A percentile compares a stretch with the other conserved stretches of the same genome.
phyloP scores from a whole-genome alignment of 495 filamentous ascomycete genomes.

The Astrothelium subdiscretum region DNA sequence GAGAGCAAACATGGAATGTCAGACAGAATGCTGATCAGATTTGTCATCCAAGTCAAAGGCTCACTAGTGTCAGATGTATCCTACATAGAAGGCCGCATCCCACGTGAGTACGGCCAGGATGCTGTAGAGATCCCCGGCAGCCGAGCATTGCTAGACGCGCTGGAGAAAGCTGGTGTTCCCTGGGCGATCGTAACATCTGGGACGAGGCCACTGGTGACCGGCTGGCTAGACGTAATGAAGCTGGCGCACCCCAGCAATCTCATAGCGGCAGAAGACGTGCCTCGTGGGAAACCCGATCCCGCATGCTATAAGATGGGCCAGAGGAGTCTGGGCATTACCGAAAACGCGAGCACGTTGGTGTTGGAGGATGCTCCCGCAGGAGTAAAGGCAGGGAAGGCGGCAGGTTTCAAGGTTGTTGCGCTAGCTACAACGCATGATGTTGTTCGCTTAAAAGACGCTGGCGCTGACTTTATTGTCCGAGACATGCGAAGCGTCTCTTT shows the following conservation, averaged over 20 bases:
- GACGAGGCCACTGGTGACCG: conserved; percentile 64
- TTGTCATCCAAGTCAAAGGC: conserved; percentile 3
- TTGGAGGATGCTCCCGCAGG: conserved; percentile 93
- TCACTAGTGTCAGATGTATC: conserved; percentile 53
- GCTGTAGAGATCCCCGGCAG: conserved; percentile 73
- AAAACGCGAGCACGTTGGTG: conserved; percentile 49
- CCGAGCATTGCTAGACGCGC: conserved; percentile 43
- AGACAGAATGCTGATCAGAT: conserved; percentile 24
- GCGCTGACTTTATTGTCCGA: conserved; percentile 77
- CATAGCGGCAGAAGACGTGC: conserved; percentile 77
- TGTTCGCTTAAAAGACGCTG: conserved; percentile 56
- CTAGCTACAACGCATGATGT: conserved; percentile 73
- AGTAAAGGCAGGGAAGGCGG: conserved; percentile 74
- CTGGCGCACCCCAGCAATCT: conserved; percentile 64
- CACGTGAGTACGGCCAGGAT: conserved; percentile 60
- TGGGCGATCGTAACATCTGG: conserved; percentile 96
- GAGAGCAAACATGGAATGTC: conserved; percentile 87
- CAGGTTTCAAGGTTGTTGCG: conserved; percentile 80
- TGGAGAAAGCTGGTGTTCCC: conserved; percentile 45
- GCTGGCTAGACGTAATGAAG: conserved; percentile 72
- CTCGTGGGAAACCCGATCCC: conserved; percentile 78
- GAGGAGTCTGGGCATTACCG: conserved; percentile 45
- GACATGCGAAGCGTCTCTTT: conserved; percentile 59
- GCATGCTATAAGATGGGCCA: conserved; percentile 69
- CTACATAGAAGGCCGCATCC: conserved; percentile 65